Evolutionary conservation across 148 eudicot species (phyloP).

Genomic region (Chenopodium quinoa): DNA sequence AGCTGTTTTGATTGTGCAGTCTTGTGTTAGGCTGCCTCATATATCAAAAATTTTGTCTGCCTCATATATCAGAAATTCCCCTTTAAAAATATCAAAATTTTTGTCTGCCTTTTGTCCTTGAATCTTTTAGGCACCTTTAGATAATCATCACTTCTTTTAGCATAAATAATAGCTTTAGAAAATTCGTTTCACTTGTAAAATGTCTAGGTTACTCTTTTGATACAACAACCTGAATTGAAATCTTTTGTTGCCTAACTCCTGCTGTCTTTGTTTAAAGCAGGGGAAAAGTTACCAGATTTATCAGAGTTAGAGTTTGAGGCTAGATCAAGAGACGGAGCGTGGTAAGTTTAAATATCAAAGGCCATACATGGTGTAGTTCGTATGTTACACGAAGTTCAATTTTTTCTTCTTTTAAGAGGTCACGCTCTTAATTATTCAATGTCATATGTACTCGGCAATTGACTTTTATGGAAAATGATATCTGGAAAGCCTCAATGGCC

Average conservation of each 20-base stretch:
- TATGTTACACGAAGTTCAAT: not conserved
- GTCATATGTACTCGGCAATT: not conserved
- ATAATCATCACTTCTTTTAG: not conserved
- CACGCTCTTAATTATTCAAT: not conserved
- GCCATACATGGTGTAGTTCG: not conserved
- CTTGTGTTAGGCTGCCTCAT: not conserved
- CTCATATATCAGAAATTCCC: not conserved
- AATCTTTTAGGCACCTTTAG: not conserved
- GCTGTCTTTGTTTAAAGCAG: slow-evolving; percentile 34
- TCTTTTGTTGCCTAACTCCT: slow-evolving; percentile 2
- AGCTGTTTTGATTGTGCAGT: not conserved
- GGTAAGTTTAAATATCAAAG: slow-evolving; percentile 44
- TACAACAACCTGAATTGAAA: not conserved
- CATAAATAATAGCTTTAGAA: not conserved
- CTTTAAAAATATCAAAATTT: too few species aligned
- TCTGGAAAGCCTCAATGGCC: not conserved
- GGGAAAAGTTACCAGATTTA: slow-evolving; percentile 45
- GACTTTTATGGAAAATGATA: not conserved
- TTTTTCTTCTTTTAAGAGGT: not conserved
- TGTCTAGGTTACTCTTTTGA: slow-evolving; percentile 2
- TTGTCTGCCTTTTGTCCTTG: not conserved
- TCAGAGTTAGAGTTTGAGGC: slow-evolving; percentile 80
- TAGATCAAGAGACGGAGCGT: slow-evolving; percentile 75
- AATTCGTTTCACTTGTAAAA: not conserved
- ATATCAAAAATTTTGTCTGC: not conserved